phyloP scores from a whole-genome alignment of 495 filamentous ascomycete species.

The Xylaria grammica region DNA sequence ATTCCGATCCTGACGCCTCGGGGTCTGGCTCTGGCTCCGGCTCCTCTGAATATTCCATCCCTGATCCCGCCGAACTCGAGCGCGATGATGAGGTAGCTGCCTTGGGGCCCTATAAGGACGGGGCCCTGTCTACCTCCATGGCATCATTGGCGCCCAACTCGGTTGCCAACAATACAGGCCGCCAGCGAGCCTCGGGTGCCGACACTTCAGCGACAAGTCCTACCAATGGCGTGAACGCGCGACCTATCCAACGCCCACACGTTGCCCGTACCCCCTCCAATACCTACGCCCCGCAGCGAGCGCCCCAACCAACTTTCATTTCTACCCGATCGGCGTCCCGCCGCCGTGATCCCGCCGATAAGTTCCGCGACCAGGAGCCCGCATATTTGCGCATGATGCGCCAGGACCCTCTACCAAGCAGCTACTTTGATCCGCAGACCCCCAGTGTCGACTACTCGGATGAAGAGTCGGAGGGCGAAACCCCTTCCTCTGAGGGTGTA shows the following conservation, averaged over 20 bases:
- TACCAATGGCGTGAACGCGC: slow-evolving; percentile 31
- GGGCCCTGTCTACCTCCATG: slow-evolving; percentile 38
- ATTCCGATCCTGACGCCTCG: slow-evolving; percentile 65
- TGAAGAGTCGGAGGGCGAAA: slow-evolving; percentile 84
- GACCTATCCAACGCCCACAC: slow-evolving; percentile 34
- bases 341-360: slow-evolving; percentile 81
- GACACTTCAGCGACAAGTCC: slow-evolving; percentile 26
- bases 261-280: slow-evolving; percentile 52
- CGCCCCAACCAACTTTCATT: slow-evolving; percentile 42
- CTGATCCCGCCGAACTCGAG: slow-evolving; percentile 52
- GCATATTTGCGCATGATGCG: slow-evolving; percentile 56
- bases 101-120: slow-evolving; percentile 47
- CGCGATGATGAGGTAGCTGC: slow-evolving; percentile 53
- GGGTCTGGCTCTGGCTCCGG: slow-evolving; percentile 45
- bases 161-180: slow-evolving; percentile 47
- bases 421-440: slow-evolving; percentile 78
- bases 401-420: slow-evolving; percentile 65
- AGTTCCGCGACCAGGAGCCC: slow-evolving; percentile 55
- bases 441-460: slow-evolving; percentile 70
- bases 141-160: slow-evolving; percentile 42
- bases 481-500: slow-evolving; percentile 80
- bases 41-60: slow-evolving; percentile 64
- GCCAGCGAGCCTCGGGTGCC: slow-evolving; percentile 33
- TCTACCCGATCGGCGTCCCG: slow-evolving; percentile 72
- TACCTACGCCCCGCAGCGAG: slow-evolving; percentile 55